These are phyloP conservation scores for Boletus rex-veris DNA, from an alignment of 768 basidiomycete species.

Conservation along the genomic window DNA sequence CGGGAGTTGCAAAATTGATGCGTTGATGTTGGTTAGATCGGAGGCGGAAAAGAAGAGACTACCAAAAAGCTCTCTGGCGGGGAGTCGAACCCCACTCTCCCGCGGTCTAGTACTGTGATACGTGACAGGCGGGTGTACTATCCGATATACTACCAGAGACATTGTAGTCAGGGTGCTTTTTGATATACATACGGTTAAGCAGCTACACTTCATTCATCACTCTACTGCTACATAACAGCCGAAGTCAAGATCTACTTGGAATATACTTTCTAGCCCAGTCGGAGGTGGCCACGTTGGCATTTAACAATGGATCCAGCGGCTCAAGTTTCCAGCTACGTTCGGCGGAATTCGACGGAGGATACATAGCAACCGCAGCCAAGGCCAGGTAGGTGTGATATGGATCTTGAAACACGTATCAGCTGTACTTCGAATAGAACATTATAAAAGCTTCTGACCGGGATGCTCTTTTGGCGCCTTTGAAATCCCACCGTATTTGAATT, in stretches of 20 bases:
- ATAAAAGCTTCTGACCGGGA: constrained; percentile 53
- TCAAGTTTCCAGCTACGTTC: constrained; percentile 53
- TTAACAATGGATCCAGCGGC: constrained; percentile 65
- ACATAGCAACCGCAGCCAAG: constrained; percentile 75
- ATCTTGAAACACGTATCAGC: constrained; percentile 47
- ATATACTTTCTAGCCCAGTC: constrained; percentile 65
- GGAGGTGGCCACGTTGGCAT: constrained; percentile 62
- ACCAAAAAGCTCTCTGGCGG: constrained; percentile 38
- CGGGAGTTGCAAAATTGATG: not conserved
- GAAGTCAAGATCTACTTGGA: constrained; percentile 28
- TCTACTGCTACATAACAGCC: not conserved
- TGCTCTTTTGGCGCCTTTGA: constrained; percentile 76
- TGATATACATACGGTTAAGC: not conserved
- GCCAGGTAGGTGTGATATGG: constrained; percentile 95
- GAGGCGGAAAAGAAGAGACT: not conserved
- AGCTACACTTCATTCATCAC: no score
- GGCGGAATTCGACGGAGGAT: constrained; percentile 39
- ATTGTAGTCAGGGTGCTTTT: accelerated
- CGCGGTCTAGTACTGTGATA: constrained; percentile 23
- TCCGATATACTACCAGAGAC: constrained; percentile 50
- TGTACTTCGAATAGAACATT: not conserved
- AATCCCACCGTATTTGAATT: constrained; percentile 88
- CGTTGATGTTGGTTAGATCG: not conserved
- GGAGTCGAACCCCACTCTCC: constrained; percentile 45
- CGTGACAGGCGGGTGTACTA: constrained; percentile 50